A percentile compares a stretch with the other conserved stretches of the same genome.
These are phyloP conservation scores for Phyllostachys edulis DNA, from an alignment of 176 grass and related monocot species.

Conservation along the genomic window DNA sequence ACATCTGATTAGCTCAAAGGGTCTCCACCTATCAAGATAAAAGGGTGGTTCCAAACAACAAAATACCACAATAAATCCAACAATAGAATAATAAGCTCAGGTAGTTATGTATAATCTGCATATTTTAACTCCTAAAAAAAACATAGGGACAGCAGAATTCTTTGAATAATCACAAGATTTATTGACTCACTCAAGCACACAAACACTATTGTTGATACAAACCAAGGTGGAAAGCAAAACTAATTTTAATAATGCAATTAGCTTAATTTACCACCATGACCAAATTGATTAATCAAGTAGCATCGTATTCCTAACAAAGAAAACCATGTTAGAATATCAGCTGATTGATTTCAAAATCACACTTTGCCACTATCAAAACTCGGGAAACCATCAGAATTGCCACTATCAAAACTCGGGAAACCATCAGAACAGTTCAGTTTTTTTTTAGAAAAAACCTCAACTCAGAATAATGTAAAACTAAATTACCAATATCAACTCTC, in stretches of 20 bases:
- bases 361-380: background rate
- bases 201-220: background rate
- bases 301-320: background rate
- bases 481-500: background rate
- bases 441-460: background rate
- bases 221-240: background rate
- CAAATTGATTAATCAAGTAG: conserved; percentile 6
- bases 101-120: background rate
- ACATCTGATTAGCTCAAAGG: background rate
- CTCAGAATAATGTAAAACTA: background rate
- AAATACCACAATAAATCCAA: background rate
- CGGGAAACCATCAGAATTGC: too few species aligned
- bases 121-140: background rate
- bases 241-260: background rate
- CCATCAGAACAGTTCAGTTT: background rate
- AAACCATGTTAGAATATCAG: background rate
- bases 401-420: background rate
- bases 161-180: background rate
- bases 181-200: background rate
- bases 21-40: background rate
- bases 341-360: background rate
- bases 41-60: background rate
- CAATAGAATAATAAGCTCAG: background rate
- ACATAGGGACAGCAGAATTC: background rate
- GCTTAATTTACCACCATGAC: background rate